phyloP scores from a whole-genome alignment of 2,329 filamentous ascomycete genomes.

The Neospermospora avenae region DNA sequence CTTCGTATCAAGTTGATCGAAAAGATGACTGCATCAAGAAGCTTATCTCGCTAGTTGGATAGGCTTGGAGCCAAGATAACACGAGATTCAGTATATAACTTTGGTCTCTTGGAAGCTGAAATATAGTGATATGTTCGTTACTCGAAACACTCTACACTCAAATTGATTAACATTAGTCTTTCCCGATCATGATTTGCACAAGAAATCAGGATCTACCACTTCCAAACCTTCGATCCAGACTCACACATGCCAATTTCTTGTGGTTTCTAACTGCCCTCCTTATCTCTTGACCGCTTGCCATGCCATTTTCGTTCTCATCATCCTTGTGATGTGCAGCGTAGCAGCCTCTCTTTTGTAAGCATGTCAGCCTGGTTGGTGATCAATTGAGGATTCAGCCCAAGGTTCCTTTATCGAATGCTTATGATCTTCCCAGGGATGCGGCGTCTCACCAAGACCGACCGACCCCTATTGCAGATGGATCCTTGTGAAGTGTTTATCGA shows the following conservation, averaged over 20 bases:
- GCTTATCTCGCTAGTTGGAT: background rate
- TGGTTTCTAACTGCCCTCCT: background rate
- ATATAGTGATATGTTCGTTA: background rate
- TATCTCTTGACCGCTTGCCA: background rate
- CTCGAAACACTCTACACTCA: background rate
- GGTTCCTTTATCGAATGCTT: no score
- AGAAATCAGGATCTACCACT: background rate
- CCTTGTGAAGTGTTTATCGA: background rate
- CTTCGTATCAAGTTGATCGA: background rate
- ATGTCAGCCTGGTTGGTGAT: background rate
- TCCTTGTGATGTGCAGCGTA: background rate
- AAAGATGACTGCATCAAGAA: background rate
- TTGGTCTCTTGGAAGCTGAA: background rate
- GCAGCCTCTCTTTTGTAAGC: background rate
- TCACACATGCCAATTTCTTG: background rate
- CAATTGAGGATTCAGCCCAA: no score
- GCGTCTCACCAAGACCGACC: background rate
- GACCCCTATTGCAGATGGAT: background rate
- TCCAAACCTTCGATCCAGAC: background rate
- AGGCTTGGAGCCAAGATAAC: background rate
- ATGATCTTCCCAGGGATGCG: background rate
- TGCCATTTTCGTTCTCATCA: background rate
- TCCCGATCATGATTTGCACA: background rate
- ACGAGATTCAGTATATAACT: background rate
- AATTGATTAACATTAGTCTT: background rate